Evolutionary conservation across 192 early-diverging fungal species (phyloP).

Genomic region (Spinellus fusiger): DNA sequence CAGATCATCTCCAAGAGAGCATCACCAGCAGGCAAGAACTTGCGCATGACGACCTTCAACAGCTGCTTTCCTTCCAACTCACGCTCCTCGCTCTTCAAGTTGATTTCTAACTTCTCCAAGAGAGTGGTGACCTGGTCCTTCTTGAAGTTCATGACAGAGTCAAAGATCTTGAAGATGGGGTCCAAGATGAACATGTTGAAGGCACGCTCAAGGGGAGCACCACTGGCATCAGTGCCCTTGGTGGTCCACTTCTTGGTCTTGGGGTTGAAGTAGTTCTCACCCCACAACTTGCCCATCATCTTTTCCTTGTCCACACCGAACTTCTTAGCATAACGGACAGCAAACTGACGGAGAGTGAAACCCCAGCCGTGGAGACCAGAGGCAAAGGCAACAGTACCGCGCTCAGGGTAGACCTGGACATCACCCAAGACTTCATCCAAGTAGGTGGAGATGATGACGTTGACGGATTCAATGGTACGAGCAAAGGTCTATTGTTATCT

Average conservation of each 20-base stretch:
- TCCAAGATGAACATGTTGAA: slow-evolving; percentile 97
- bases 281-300: slow-evolving; percentile 97
- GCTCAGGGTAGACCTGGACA: slow-evolving; percentile 87
- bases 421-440: slow-evolving; percentile 83
- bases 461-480: slow-evolving; percentile 94
- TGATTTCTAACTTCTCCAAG: slow-evolving; percentile 83
- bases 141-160: slow-evolving; percentile 93
- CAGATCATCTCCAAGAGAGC: slow-evolving; percentile 98
- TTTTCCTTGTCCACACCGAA: slow-evolving; percentile 93
- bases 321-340: slow-evolving; percentile 94
- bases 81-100: slow-evolving; percentile 79
- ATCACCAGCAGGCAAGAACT: slow-evolving; percentile 97
- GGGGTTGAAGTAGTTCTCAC: slow-evolving; percentile 99
- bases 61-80: slow-evolving; percentile 89
- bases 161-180: slow-evolving; percentile 96
- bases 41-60: slow-evolving; percentile 94
- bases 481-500: slow-evolving; percentile 84
- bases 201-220: slow-evolving; percentile 86
- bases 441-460: slow-evolving; percentile 97
- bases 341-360: slow-evolving; percentile 98
- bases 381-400: slow-evolving; percentile 95
- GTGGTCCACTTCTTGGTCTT: slow-evolving; percentile 96
- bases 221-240: slow-evolving; percentile 66
- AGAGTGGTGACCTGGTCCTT: slow-evolving; percentile 78
- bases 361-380: slow-evolving; percentile 99